phyloP scores from a whole-genome alignment of 2,329 filamentous ascomycete genomes.

The Fusarium luffae region DNA sequence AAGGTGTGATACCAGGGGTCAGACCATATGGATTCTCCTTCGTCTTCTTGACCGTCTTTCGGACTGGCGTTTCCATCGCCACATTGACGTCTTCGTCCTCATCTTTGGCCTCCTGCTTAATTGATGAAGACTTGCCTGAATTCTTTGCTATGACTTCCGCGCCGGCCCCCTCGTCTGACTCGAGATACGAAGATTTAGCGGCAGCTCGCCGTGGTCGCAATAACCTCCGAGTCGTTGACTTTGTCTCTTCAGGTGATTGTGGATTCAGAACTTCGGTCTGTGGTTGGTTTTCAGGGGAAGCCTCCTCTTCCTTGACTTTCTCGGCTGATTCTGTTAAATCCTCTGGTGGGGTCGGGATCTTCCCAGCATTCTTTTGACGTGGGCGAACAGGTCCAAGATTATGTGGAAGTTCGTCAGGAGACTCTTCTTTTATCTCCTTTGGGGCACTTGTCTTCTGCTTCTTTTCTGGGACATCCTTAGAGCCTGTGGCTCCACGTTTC shows the following conservation, averaged over 20 bases:
- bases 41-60: constrained; percentile 39
- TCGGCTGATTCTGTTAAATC: neutral
- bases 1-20: constrained; percentile 44
- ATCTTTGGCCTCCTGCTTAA: constrained; percentile 33
- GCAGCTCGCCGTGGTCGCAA: constrained; percentile 27
- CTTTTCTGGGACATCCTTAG: constrained; percentile 5
- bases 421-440: neutral
- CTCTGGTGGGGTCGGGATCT: neutral
- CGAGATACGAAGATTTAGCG: constrained; percentile 32
- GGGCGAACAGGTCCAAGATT: constrained; percentile 29
- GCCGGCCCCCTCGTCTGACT: constrained; percentile 36
- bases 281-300: neutral
- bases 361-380: constrained; percentile 4
- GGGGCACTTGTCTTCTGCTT: constrained; percentile 10
- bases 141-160: constrained; percentile 4
- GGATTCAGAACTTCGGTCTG: neutral
- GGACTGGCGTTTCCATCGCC: constrained; percentile 16
- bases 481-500: constrained; percentile 14
- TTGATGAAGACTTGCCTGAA: neutral
- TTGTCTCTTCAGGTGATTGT: neutral
- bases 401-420: constrained; percentile 33
- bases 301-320: constrained; percentile 3
- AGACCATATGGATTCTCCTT: constrained; percentile 45
- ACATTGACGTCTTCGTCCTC: constrained; percentile 8
- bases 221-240: constrained; percentile 12